Base-by-base conservation (phyloP, 805 yeast genomes). In the Yamadazyma nakazawae region DNA sequence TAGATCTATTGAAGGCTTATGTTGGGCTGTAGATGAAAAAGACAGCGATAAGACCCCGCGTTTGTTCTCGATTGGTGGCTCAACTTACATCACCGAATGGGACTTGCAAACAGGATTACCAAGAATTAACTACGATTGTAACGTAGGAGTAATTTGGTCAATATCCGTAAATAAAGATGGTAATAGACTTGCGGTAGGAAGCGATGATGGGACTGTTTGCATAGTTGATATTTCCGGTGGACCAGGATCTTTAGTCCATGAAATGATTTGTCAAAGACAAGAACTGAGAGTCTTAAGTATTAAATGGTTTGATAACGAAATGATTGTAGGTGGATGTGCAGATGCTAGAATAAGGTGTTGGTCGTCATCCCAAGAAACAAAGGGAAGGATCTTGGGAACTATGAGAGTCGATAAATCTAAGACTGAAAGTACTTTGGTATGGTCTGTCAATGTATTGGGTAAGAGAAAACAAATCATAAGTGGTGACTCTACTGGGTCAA, bases 401-500 rank as follows among this genome's bases (percentile, higher is more conserved):
- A 82, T 94, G 88, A 83, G 89, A 59, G 97, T 94, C 10, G 99
- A 94, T 65, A 89, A 88, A 63, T 79, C 92, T 18, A 83, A 84
- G 59, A 79, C 79, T 30, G 97, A 88, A 61, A 82, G 94, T 45
- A 90, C 98, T 2, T 72, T 94, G 51, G 94, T 94, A 7, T 94
- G 99, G 99, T 76, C 89, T 31, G 82, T 94, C 1, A 56, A 76
- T 38, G 82, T 82, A 28, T 68, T 91, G 48, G 81, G 85, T 5
- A 62, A 71, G 36, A 77, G 78, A 42, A 74, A 80, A 45, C 96
- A 89, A 62, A 77, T 94, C 48, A 95, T 88, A n/a, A 82, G 90
- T 50, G 99, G 98, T 45, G 99, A 94, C 68, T 90, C 97, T 5
- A 92, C 97, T 1, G 99, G 99, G 1, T 76, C 87, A 8, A 80